A percentile compares a stretch with the other conserved stretches of the same genome.
Conservation (phyloP, 169 alveolate species). For the Cyclospora cayetanensis region DNA sequence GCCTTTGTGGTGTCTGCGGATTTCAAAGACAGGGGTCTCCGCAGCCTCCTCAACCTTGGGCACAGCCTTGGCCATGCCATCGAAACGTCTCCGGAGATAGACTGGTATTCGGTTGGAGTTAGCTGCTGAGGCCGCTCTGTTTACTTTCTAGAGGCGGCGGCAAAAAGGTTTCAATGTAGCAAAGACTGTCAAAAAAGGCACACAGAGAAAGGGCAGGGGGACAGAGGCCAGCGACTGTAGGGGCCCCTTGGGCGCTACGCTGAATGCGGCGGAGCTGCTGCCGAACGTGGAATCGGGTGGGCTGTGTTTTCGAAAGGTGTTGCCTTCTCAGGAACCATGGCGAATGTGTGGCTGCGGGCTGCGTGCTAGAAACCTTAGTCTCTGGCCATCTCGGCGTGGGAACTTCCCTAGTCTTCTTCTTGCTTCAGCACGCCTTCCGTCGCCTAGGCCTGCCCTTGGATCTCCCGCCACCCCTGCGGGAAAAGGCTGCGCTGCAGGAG, state of each 20-base stretch:
- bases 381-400: conserved; percentile 8
- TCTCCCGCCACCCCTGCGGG: not conserved
- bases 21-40: conserved; percentile 54
- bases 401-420: not conserved
- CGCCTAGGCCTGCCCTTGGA: not conserved
- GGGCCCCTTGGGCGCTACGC: no score
- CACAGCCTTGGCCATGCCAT: conserved; percentile 81
- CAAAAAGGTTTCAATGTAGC: no score
- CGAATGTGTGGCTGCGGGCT: conserved; percentile 74
- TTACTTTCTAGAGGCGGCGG: not conserved
- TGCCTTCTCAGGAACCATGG: conserved; percentile 69
- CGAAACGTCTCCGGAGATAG: conserved; percentile 47
- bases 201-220: no score
- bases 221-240: no score
- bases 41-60: conserved; percentile 78
- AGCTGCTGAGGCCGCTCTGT: not conserved
- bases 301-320: not conserved
- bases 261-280: no score
- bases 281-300: not conserved
- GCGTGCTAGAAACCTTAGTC: conserved; percentile 56
- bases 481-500: not conserved
- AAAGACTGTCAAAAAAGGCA: no score
- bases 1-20: conserved; percentile 63
- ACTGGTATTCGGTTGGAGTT: not conserved
- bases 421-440: not conserved